Evolutionary conservation across 2,329 filamentous ascomycete species (phyloP).

Genomic region (Tolypocladium nubicola): DNA sequence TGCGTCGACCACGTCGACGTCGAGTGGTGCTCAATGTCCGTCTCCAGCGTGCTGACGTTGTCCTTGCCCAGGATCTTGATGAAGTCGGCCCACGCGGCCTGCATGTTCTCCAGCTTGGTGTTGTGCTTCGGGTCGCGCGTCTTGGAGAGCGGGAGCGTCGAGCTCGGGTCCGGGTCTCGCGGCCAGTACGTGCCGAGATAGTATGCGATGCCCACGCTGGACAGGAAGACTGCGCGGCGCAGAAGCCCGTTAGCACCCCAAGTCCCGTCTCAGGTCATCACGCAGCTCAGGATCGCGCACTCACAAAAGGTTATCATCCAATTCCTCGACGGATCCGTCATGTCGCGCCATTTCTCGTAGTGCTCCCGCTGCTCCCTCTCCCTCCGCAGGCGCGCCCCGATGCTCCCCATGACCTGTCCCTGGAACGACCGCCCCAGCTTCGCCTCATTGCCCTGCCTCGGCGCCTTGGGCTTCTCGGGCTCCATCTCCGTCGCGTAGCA

Average conservation of each 20-base stretch:
- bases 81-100: constrained; percentile 62
- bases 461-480: constrained; percentile 20
- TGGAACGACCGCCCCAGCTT: constrained; percentile 36
- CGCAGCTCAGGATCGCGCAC: constrained; percentile 7
- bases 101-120: constrained; percentile 50
- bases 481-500: constrained; percentile 25
- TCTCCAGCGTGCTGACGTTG: constrained; percentile 49
- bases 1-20: constrained; percentile 56
- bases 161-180: constrained; percentile 37
- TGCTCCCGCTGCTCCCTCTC: constrained; percentile 43
- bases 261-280: background rate
- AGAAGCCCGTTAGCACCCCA: constrained; percentile 1
- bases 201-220: constrained; percentile 42
- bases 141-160: constrained; percentile 48
- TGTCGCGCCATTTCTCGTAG: constrained; percentile 31
- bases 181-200: constrained; percentile 47
- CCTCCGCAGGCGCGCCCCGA: constrained; percentile 40
- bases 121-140: constrained; percentile 44
- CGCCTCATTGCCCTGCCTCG: constrained; percentile 23
- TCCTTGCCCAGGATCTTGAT: constrained; percentile 52
- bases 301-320: constrained; percentile 45
- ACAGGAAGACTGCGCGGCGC: constrained; percentile 34
- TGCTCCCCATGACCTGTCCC: constrained; percentile 50
- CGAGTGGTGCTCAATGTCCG: constrained; percentile 45
- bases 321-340: constrained; percentile 31